Conservation (phyloP, 2,329 filamentous ascomycete genomes). For the Alternaria solani region DNA sequence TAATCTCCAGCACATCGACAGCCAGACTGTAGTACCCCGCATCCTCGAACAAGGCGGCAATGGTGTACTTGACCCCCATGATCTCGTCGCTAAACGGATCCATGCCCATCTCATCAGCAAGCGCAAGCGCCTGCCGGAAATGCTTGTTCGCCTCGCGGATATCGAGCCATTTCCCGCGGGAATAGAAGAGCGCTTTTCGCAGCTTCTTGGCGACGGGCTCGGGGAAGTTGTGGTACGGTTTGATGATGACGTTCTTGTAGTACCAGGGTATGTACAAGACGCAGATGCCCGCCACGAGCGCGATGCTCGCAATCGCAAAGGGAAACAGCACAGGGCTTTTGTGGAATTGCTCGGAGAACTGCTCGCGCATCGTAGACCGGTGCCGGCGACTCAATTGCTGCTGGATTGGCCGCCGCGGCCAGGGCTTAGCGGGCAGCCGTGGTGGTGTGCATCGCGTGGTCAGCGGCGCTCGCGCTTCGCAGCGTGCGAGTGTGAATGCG, state of each 20-base stretch:
- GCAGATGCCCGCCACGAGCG: conserved; percentile 48
- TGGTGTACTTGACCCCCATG: conserved; percentile 84
- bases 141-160: conserved; percentile 80
- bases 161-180: conserved; percentile 70
- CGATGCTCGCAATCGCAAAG: conserved; percentile 46
- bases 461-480: conserved; percentile 33
- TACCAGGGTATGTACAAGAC: conserved; percentile 57
- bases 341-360: conserved; percentile 46
- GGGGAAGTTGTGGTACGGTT: conserved; percentile 66
- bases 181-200: conserved; percentile 86
- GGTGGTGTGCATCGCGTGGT: conserved; percentile 24
- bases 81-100: conserved; percentile 93
- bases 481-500: conserved; percentile 31
- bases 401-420: conserved; percentile 37
- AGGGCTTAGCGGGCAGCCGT: conserved; percentile 33
- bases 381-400: conserved; percentile 41
- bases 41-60: conserved; percentile 81
- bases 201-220: conserved; percentile 78
- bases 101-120: conserved; percentile 76
- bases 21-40: conserved; percentile 74
- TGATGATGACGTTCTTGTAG: conserved; percentile 57
- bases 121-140: conserved; percentile 79
- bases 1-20: conserved; percentile 79
- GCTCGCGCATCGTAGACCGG: conserved; percentile 34
- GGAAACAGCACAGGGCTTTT: conserved; percentile 53